These are phyloP conservation scores for Aspergillus cristatus DNA, from an alignment of 495 filamentous ascomycete species.

Conservation along the genomic window DNA sequence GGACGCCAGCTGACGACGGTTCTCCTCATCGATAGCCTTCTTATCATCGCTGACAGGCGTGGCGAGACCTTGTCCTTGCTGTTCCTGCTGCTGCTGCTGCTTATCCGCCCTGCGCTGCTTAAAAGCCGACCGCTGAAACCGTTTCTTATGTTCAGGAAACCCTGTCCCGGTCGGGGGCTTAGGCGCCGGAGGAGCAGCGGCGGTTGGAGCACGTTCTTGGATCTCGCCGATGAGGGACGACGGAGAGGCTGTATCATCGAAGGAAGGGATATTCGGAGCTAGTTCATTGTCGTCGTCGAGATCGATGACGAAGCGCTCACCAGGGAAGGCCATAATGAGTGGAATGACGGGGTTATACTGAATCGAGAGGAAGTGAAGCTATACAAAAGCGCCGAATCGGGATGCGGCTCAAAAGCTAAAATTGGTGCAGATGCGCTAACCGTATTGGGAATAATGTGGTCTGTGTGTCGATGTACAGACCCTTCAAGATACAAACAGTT, in stretches of 20 bases:
- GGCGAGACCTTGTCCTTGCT: background rate
- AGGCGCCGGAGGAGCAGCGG: conserved; percentile 49
- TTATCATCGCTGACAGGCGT: conserved; percentile 40
- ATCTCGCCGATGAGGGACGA: conserved; percentile 64
- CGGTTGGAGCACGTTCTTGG: conserved; percentile 54
- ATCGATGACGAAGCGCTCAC: conserved; percentile 51
- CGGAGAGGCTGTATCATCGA: conserved; percentile 16
- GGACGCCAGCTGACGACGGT: conserved; percentile 57
- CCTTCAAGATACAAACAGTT: too few relatives aligned
- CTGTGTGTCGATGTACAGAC: too few relatives aligned
- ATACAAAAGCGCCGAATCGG: conserved; percentile 15
- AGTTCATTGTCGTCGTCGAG: conserved; percentile 37
- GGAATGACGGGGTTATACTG: conserved; percentile 4
- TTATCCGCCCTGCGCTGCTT: conserved; percentile 52
- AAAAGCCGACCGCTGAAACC: conserved; percentile 63
- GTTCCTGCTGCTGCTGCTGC: conserved; percentile 3
- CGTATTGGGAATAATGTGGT: conserved; percentile 15
- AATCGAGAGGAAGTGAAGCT: conserved; percentile 16
- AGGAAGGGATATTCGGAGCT: conserved; percentile 11
- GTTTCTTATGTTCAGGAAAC: conserved; percentile 79
- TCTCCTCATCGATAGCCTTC: conserved; percentile 69
- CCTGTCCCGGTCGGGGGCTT: conserved; percentile 55
- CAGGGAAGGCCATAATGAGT: conserved; percentile 45
- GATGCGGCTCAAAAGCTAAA: conserved; percentile 41
- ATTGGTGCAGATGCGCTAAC: conserved; percentile 11